Evolutionary conservation across 108 stramenopile genomes (phyloP), one percentile per base, ranked within the genome.

Genomic region (Mediolabrus comicus): DNA sequence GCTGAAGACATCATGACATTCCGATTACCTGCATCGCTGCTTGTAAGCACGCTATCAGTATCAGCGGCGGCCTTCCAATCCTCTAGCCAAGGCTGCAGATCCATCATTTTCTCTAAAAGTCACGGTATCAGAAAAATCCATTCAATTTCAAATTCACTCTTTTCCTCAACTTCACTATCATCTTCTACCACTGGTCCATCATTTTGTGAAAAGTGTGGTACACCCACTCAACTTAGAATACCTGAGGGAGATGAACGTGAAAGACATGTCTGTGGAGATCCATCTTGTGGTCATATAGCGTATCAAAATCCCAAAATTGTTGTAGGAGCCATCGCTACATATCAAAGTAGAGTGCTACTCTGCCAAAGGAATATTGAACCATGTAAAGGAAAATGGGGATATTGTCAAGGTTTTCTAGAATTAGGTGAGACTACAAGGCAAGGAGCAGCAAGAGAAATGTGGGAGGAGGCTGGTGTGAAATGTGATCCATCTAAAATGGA

Each of bases 361-460:
- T 75, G 79, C 52, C 29, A 80, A 58, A 56, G 79, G 51, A 62
- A 69, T 30, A 80, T 80, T 33, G 79, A 80, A 56, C 79, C 79
- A 19, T 75, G 74, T 46, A 59, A 58, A 17, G 79, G 79, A 10
- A 80, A 70, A 17, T 80, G 79, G 79, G 77, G 77, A 30, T 74
- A 74, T 56, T 73, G 73, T 7, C 77, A 79, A 38, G 77, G 79
- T 36, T 80, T 64, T 30, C 28, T 80, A 28, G 79, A 80, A 34
- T 12, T 75, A 1, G 79, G 79, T 17, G 79, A 80, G 35, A 75
- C 79, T 17, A 43, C 79, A 24, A 52, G 79, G 24, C 66, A 75
- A 51, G 79, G 74, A 3, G 79, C 79, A 17, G 79, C 72, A 33
- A 38, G 79, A 36, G 79, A 80, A 27, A 65, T 69, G 2, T 71